A percentile compares a stretch with the other conserved stretches of the same genome.
phyloP scores from a whole-genome alignment of 2,329 filamentous ascomycete species.

The Cladosporium oxysporum region DNA sequence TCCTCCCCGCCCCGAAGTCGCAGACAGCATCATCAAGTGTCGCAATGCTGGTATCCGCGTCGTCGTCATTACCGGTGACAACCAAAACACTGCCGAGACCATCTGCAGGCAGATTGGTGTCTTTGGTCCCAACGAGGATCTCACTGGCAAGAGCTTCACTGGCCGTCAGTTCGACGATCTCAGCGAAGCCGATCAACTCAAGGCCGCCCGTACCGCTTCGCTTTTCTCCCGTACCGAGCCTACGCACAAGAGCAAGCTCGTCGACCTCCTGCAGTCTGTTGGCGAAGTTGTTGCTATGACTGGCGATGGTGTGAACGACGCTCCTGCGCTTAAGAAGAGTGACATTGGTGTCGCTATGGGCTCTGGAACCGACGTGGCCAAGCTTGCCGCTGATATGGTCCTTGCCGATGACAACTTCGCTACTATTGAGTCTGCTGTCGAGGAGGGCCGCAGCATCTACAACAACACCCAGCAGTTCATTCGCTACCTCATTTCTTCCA shows the following conservation, averaged over 20 bases:
- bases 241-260: slow-evolving; percentile 93
- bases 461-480: slow-evolving; percentile 99
- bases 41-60: slow-evolving; percentile 92
- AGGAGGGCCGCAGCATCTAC: slow-evolving; percentile 97
- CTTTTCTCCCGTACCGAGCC: slow-evolving; percentile 97
- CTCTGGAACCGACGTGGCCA: slow-evolving; percentile 93
- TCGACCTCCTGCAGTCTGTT: slow-evolving; percentile 89
- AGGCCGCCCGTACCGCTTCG: slow-evolving; percentile 81
- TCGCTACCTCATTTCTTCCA: slow-evolving; percentile 96
- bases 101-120: slow-evolving; percentile 97
- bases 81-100: slow-evolving; percentile 94
- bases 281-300: slow-evolving; percentile 99
- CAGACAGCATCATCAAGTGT: slow-evolving; percentile 82
- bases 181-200: slow-evolving; percentile 73
- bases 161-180: slow-evolving; percentile 92
- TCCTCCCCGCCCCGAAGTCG: slow-evolving; percentile 89
- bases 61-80: slow-evolving; percentile 97
- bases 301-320: slow-evolving; percentile 97
- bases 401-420: slow-evolving; percentile 98
- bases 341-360: slow-evolving; percentile 99
- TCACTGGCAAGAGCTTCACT: slow-evolving; percentile 90
- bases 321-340: slow-evolving; percentile 94
- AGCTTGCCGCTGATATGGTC: slow-evolving; percentile 97
- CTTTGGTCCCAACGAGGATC: slow-evolving; percentile 77
- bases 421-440: slow-evolving; percentile 92